These are phyloP conservation scores for Karstenula rhodostoma DNA, from an alignment of 2,329 filamentous ascomycete genomes.

Conservation along the genomic window DNA sequence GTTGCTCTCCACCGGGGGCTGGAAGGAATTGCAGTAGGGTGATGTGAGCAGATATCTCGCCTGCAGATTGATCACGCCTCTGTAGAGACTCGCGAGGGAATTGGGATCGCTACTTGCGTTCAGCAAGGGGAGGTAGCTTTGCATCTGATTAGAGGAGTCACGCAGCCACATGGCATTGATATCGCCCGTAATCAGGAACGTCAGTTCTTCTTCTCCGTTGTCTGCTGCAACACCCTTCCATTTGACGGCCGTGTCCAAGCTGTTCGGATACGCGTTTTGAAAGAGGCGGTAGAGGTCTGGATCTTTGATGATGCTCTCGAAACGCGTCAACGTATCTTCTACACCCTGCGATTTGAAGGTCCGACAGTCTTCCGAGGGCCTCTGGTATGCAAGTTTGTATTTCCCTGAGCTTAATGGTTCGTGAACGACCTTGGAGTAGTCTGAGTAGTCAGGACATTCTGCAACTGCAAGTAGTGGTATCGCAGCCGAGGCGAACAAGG, in stretches of 20 bases:
- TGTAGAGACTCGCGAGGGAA: conserved; percentile 72
- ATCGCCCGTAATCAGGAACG: conserved; percentile 66
- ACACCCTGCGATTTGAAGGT: conserved; percentile 57
- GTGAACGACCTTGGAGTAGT: conserved; percentile 53
- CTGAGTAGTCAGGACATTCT: conserved; percentile 55
- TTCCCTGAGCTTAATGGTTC: conserved; percentile 54
- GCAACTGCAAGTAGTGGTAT: conserved; percentile 37
- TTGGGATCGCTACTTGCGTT: conserved; percentile 61
- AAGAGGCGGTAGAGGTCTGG: conserved; percentile 75
- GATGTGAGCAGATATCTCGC: conserved; percentile 71
- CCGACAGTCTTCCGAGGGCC: conserved; percentile 54
- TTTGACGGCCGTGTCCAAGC: conserved; percentile 74
- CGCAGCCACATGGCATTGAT: conserved; percentile 66
- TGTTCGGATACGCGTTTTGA: conserved; percentile 77
- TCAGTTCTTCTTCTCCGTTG: conserved; percentile 68
- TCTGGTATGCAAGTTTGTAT: conserved; percentile 56
- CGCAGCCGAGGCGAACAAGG: conserved; percentile 24
- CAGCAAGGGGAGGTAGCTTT: conserved; percentile 71
- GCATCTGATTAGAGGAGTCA: conserved; percentile 72
- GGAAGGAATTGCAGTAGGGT: conserved; percentile 63
- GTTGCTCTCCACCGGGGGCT: conserved; percentile 59
- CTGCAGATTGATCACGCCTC: conserved; percentile 76
- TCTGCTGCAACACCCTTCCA: conserved; percentile 70
- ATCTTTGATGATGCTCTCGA: conserved; percentile 53
- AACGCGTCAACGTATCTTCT: conserved; percentile 49